Conservation (phyloP, 1,284 basidiomycete species). For the Melampsora larici-populina region DNA sequence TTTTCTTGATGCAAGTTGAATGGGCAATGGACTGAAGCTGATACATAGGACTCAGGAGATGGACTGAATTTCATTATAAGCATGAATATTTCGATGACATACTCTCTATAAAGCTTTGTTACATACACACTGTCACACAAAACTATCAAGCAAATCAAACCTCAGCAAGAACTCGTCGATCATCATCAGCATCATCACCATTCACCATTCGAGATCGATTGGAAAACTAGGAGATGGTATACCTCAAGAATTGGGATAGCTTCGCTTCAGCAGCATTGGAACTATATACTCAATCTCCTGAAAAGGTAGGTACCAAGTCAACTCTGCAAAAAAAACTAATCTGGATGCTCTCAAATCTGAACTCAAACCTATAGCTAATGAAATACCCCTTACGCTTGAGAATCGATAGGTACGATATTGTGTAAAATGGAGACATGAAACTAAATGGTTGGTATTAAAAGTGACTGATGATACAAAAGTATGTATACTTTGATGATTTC, state of each 20-base stretch:
- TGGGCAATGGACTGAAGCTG: too few relatives aligned
- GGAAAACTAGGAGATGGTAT: not conserved
- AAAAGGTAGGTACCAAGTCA: not conserved
- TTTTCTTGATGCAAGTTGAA: too few relatives aligned
- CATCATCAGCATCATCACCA: too few relatives aligned
- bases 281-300: not conserved
- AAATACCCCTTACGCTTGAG: not conserved
- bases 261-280: not conserved
- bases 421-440: conserved; percentile 20
- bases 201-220: too few relatives aligned
- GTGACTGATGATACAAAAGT: conserved; percentile 33
- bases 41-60: too few relatives aligned
- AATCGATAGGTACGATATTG: conserved; percentile 23
- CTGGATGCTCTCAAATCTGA: not conserved
- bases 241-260: not conserved
- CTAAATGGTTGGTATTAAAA: conserved; percentile 14
- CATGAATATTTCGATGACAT: too few relatives aligned
- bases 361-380: not conserved
- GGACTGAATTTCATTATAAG: too few relatives aligned
- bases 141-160: too few relatives aligned
- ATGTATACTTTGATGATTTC: not conserved
- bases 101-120: too few relatives aligned
- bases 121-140: too few relatives aligned
- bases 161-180: too few relatives aligned
- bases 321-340: not conserved